Conservation (phyloP, 768 basidiomycete species). For the Tylopilus cervinicoccineus region DNA sequence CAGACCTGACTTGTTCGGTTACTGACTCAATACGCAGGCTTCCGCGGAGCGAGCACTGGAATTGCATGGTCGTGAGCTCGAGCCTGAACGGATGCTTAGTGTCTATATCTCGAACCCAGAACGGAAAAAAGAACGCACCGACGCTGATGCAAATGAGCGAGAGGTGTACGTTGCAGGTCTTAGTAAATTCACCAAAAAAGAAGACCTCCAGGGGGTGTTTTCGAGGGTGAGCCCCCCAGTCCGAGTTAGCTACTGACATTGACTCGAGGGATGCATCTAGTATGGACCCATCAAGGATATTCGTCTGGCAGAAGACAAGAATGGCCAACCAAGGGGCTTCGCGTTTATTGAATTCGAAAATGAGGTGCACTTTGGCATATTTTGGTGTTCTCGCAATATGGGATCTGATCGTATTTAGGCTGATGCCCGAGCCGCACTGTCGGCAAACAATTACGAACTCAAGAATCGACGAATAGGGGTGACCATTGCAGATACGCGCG, state of each 20-base stretch:
- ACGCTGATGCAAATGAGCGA: slow-evolving; percentile 76
- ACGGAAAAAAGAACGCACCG: slow-evolving; percentile 84
- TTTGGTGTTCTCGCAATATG: neutral
- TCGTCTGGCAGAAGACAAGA: slow-evolving; percentile 69
- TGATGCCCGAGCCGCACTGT: slow-evolving; percentile 65
- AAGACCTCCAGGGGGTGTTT: slow-evolving; percentile 78
- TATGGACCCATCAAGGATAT: slow-evolving; percentile 82
- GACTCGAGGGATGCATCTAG: slow-evolving; percentile 35
- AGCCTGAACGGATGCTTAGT: slow-evolving; percentile 60
- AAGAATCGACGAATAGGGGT: slow-evolving; percentile 90
- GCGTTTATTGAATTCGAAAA: slow-evolving; percentile 90
- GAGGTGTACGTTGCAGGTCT: slow-evolving; percentile 90
- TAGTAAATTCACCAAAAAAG: slow-evolving; percentile 69
- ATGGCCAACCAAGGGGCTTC: slow-evolving; percentile 74
- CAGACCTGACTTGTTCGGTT: neutral
- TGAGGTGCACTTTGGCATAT: slow-evolving; percentile 48
- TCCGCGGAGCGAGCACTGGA: slow-evolving; percentile 76
- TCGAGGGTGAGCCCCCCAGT: slow-evolving; percentile 49
- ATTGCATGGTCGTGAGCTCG: slow-evolving; percentile 73
- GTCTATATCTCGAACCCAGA: slow-evolving; percentile 91
- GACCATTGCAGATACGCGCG: slow-evolving; percentile 75
- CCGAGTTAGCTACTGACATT: slow-evolving; percentile 1
- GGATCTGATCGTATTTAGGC: slow-evolving; percentile 40
- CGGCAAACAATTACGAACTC: slow-evolving; percentile 82
- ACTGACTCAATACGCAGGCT: slow-evolving; percentile 33